Evolutionary conservation across 2,329 filamentous ascomycete species (phyloP), one percentile per base, ranked within the genome.

Genomic region (Basipetospora chlamydospora): DNA sequence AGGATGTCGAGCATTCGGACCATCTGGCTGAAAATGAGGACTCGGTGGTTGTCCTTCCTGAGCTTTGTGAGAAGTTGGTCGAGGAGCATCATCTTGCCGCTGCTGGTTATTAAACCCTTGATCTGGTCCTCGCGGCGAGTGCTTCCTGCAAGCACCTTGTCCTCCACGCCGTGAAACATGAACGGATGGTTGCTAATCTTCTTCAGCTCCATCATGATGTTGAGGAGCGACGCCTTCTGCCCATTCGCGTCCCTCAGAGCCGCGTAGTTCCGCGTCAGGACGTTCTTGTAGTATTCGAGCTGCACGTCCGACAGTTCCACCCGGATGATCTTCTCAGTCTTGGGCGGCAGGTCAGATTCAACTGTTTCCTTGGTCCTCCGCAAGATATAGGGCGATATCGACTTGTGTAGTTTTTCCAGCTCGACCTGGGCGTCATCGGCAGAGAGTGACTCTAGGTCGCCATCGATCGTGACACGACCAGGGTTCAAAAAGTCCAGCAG

Each of bases 131-230:
- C 88, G 21, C 87, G 80, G 15, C 82, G 77, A 37, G 73, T 71
- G 49, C 80, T 86, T 11, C 83, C 85, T 41, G 74, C 78, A 35
- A 96, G 60, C 10, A 96, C 83, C 46, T 81, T 83, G 40, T 93
- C 83, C 53, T 98, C 90, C 3, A 86, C 88, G 43, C 86, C 87
- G 3, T 83, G 80, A 48, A 98, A 96, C 79, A 98, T 92, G 61
- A 95, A 93, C 1, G 90, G 88, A 52, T 98, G 90, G 50, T 98
- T 98, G 61, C 88, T 96, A 54, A 90, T 86, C 59, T 98, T 98
- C 65, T 98, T 98, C 50, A 98, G 59, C 57, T 98, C 90, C 90
- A 98, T 98, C 75, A 98, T 95, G 54, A 98, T 90, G 58, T 98
- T 98, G 44, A 98, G 64, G 11, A 98, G 63, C 0, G 88, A 96